phyloP scores from a whole-genome alignment of 2,329 filamentous ascomycete species.

The Teratosphaeria viscida region DNA sequence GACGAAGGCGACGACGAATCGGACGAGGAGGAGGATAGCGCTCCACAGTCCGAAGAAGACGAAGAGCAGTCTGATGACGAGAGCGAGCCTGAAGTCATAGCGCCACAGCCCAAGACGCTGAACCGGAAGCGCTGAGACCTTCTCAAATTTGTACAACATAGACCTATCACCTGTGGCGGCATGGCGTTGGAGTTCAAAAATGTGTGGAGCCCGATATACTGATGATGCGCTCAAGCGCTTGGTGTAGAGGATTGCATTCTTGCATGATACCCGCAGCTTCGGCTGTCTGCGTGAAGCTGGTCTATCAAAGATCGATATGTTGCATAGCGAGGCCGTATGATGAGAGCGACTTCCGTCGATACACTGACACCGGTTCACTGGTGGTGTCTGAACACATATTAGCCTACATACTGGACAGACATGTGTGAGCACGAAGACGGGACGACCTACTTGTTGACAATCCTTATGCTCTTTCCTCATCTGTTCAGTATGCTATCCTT shows the following conservation, averaged over 20 bases:
- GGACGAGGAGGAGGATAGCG: conserved; percentile 7
- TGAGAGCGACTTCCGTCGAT: background rate
- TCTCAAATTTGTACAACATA: background rate
- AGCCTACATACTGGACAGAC: background rate
- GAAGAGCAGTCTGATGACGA: conserved; percentile 6
- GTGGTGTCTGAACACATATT: background rate
- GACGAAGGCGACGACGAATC: conserved; percentile 13
- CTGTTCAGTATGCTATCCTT: background rate
- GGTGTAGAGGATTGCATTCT: conserved; percentile 1
- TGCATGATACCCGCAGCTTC: conserved; percentile 1
- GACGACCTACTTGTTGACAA: background rate
- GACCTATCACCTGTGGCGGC: background rate
- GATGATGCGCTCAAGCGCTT: background rate
- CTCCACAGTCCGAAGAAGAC: conserved; percentile 4
- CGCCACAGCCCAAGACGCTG: conserved; percentile 9
- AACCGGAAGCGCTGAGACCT: conserved; percentile 12
- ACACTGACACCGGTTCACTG: background rate
- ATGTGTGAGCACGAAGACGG: background rate
- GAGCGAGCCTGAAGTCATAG: conserved; percentile 10
- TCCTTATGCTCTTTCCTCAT: background rate
- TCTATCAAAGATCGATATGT: background rate
- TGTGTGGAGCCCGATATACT: background rate
- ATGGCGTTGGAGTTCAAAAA: background rate
- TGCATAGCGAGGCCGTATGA: background rate
- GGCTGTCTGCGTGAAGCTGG: background rate